Evolutionary conservation across 2,329 filamentous ascomycete species (phyloP).

Genomic region (Beauveria varroae): DNA sequence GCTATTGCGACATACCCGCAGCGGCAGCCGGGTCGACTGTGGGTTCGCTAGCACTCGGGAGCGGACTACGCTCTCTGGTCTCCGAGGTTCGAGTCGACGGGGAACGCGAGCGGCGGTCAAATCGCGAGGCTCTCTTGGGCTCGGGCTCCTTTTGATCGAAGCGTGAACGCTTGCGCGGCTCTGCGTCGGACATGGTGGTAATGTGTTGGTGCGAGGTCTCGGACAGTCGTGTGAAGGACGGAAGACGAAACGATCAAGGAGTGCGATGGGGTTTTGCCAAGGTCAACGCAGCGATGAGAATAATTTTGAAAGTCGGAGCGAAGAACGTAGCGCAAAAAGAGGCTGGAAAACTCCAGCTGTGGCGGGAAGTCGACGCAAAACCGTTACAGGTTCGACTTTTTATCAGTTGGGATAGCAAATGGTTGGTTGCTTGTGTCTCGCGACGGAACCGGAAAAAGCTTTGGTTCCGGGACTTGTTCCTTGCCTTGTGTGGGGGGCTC

Average conservation of each 20-base stretch:
- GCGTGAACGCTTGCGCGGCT: constrained; percentile 73
- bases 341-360: neutral
- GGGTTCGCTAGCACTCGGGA: constrained; percentile 41
- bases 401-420: neutral
- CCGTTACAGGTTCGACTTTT: neutral
- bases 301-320: neutral
- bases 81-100: constrained; percentile 63
- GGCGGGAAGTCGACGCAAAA: neutral
- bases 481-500: neutral
- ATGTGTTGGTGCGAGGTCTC: neutral
- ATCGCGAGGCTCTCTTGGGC: constrained; percentile 67
- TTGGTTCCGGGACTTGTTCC: neutral
- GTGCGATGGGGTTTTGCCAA: neutral
- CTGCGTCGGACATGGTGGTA: constrained; percentile 59
- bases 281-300: too few species aligned
- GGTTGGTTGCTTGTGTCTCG: neutral
- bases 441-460: constrained; percentile 5
- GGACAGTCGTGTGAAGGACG: neutral
- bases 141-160: constrained; percentile 90
- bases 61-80: constrained; percentile 73
- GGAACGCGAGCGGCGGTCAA: constrained; percentile 87
- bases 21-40: constrained; percentile 65
- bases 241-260: too few species aligned
- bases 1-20: constrained; percentile 50
- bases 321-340: neutral